Evolutionary conservation across 441 rosid species (phyloP).

Genomic region (Kokia cookei): DNA sequence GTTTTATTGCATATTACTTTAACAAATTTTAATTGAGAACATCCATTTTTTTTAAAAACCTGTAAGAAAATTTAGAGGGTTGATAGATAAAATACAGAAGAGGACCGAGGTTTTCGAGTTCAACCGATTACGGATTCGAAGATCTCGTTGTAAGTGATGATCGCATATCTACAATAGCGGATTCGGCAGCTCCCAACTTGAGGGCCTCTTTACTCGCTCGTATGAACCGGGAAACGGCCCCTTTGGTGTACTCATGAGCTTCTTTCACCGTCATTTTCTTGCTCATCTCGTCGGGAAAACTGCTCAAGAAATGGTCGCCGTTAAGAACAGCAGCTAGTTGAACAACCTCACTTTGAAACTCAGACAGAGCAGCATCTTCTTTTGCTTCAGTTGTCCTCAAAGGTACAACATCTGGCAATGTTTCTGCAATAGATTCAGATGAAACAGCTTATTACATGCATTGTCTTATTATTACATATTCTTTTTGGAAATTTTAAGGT

Average conservation of each 20-base stretch:
- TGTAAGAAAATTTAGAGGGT: background rate
- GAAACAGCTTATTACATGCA: background rate
- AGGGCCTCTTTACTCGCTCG: slow-evolving; percentile 90
- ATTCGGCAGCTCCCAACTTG: slow-evolving; percentile 70
- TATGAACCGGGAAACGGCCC: slow-evolving; percentile 65
- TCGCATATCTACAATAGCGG: slow-evolving; percentile 90
- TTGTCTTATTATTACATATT: background rate
- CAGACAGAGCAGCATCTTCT: slow-evolving; percentile 54
- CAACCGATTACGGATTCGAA: slow-evolving; percentile 28
- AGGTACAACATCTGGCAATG: slow-evolving; percentile 58
- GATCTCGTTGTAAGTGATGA: slow-evolving; percentile 82
- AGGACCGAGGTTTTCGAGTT: background rate
- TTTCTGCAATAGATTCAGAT: slow-evolving; percentile 31
- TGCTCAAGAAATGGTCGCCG: slow-evolving; percentile 81
- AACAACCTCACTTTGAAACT: slow-evolving; percentile 83
- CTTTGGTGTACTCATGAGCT: slow-evolving; percentile 68
- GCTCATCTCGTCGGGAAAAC: slow-evolving; percentile 65
- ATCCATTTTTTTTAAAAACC: background rate
- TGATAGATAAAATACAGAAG: background rate
- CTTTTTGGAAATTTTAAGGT: background rate
- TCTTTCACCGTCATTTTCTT: slow-evolving; percentile 76
- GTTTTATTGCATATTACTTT: slow-evolving; percentile 3
- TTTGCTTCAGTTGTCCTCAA: slow-evolving; percentile 65
- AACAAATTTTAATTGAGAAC: background rate
- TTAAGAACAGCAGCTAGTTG: slow-evolving; percentile 88